These are phyloP conservation scores for Lepiota subincarnata DNA, from an alignment of 768 basidiomycete genomes.

Conservation along the genomic window DNA sequence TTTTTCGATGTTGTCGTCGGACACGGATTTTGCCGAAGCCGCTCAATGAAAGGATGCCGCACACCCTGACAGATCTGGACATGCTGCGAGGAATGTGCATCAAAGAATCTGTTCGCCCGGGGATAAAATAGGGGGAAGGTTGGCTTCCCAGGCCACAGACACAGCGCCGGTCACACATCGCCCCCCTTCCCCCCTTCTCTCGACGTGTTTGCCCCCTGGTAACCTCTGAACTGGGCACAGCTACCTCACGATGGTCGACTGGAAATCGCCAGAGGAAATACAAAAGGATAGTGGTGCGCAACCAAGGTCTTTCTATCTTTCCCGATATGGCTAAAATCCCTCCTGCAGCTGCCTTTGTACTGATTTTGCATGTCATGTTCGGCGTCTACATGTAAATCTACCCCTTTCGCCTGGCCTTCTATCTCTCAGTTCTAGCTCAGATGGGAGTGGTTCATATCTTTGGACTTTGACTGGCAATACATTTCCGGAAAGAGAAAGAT, in stretches of 20 bases:
- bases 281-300: constrained; percentile 41
- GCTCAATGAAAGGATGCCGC: too few relatives aligned
- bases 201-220: too few relatives aligned
- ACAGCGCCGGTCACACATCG: too few relatives aligned
- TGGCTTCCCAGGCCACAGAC: background rate
- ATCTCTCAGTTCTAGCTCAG: constrained; percentile 25
- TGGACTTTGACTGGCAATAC: constrained; percentile 63
- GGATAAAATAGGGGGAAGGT: background rate
- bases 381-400: constrained; percentile 52
- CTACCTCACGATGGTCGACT: constrained; percentile 47
- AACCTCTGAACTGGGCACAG: background rate
- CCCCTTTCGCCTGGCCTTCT: background rate
- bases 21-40: too few relatives aligned
- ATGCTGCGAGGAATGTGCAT: too few relatives aligned
- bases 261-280: constrained; percentile 48
- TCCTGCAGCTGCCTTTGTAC: constrained; percentile 39
- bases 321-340: background rate
- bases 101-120: background rate
- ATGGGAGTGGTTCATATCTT: constrained; percentile 64
- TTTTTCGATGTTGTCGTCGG: too few relatives aligned
- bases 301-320: background rate
- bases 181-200: too few relatives aligned
- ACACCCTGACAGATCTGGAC: too few relatives aligned
- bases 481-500: constrained; percentile 53
- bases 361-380: constrained; percentile 55